Percentiles rank a stretch among this genome's conserved stretches.
phyloP scores from a whole-genome alignment of 768 basidiomycete genomes.

The Suillus placidus region DNA sequence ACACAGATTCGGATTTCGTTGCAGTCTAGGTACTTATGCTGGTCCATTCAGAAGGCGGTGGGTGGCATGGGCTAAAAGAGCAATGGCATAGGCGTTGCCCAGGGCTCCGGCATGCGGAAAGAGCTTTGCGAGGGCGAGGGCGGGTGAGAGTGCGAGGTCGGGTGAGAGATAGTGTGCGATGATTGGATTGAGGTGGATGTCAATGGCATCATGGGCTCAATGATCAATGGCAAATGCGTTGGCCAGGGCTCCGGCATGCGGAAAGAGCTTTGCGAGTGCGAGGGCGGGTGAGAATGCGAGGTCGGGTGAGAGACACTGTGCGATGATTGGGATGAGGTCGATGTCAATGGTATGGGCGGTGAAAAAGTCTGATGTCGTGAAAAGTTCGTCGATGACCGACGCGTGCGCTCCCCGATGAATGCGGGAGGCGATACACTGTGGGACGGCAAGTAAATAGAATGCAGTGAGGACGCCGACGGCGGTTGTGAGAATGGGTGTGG shows the following conservation, averaged over 20 bases:
- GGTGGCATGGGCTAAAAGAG: conserved; percentile 6
- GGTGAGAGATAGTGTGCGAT: no score
- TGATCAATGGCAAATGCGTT: no score
- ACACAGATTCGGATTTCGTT: neutral
- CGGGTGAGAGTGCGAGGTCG: no score
- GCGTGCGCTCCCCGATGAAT: conserved; percentile 10
- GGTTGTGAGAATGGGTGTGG: conserved; percentile 5
- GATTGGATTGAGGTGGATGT: no score
- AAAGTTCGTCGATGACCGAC: conserved; percentile 16
- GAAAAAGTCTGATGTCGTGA: conserved; percentile 4
- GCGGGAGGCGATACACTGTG: neutral
- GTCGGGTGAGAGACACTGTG: neutral
- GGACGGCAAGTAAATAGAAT: neutral
- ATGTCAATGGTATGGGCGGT: neutral
- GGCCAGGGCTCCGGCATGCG: no score
- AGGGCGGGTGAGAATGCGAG: conserved; percentile 1
- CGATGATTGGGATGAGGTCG: conserved; percentile 6
- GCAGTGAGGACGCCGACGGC: neutral
- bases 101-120: conserved; percentile 31
- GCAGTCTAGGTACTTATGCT: conserved; percentile 1
- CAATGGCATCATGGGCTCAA: no score
- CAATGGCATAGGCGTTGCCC: conserved; percentile 14
- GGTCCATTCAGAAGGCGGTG: conserved; percentile 17
- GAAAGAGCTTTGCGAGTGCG: no score
- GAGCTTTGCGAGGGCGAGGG: conserved; percentile 15